A percentile compares a stretch with the other conserved stretches of the same genome.
Evolutionary conservation across 2,329 filamentous ascomycete species (phyloP).

Genomic region (Fusarium sp.): DNA sequence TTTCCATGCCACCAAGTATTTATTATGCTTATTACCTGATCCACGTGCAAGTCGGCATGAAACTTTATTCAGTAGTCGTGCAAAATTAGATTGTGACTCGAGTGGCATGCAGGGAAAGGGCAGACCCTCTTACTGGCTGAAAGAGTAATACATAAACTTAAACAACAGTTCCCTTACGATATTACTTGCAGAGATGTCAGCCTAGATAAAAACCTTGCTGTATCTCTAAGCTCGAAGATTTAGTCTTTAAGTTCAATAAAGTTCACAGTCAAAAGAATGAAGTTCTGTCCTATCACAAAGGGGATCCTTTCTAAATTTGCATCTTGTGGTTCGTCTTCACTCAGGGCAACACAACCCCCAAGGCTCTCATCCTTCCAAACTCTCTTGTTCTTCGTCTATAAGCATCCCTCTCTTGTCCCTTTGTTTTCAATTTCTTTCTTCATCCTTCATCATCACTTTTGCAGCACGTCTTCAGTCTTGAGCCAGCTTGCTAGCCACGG

Average conservation of each 20-base stretch:
- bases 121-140: too few species aligned
- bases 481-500: neutral
- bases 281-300: neutral
- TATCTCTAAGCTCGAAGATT: neutral
- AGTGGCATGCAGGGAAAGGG: too few species aligned
- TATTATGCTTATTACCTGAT: neutral
- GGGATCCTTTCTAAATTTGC: rapidly evolving
- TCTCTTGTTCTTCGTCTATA: neutral
- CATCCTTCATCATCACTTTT: neutral
- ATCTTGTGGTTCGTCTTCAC: neutral
- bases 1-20: neutral
- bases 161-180: neutral
- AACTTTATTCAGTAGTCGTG: too few species aligned
- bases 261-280: neutral
- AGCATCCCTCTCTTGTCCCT: neutral
- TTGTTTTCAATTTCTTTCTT: neutral
- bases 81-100: too few species aligned
- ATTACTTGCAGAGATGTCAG: neutral
- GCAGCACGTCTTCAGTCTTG: neutral
- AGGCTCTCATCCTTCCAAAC: neutral
- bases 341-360: neutral
- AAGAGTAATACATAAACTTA: neutral
- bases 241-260: neutral
- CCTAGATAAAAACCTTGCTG: too few species aligned
- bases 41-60: too few species aligned